Base-by-base conservation (phyloP, 2,329 filamentous ascomycete species). In the Albophoma yamanashiensis region DNA sequence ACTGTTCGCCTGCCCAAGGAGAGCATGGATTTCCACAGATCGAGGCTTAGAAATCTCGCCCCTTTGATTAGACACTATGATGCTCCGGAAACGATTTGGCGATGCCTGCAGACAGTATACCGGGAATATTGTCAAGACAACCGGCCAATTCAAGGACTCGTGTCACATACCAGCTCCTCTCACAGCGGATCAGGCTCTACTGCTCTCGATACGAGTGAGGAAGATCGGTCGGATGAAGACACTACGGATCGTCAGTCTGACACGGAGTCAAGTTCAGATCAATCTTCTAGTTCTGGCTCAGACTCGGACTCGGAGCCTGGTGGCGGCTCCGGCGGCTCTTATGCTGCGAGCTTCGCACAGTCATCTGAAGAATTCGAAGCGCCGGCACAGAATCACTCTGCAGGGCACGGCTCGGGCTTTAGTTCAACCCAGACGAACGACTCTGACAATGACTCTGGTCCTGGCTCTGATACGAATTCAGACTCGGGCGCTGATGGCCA, bases 1-100 rank as follows among this genome's bases (percentile, higher is more conserved):
- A 40, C 58, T 0, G 68, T 70, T 4, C 59, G 60, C 0, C 62
- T 63, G 2, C 59, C 60, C 3, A 74, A 72, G 58, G 5, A 39
- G 2, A 11, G 17, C 0, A 4, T 15, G 0, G 62, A 64, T 1
- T 20, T 47, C 1, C n/a, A 58, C 1, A 56, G 55, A 1, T 67
- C 71, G 1, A 55, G 57, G 3, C 57, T 71, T 15, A 57, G 60
- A 1, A 64, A 65, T 27, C 61, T 74, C 0, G 61, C 63, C 2
- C 65, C 67, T 1, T 11, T 73, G 2, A 12, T 66, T 22, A 6
- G 1, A 0, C 55, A 22, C 3, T 66, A 61, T 25, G 38, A 36
- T 1, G 63, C 65, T 11, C 22, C 45, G 9, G 50, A 62, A 1
- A 38, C 43, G 15, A 55, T 62, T 8, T 66, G 65, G 66, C 34